phyloP scores from a whole-genome alignment of 2,329 filamentous ascomycete species.

The Penicillium rolfsii region DNA sequence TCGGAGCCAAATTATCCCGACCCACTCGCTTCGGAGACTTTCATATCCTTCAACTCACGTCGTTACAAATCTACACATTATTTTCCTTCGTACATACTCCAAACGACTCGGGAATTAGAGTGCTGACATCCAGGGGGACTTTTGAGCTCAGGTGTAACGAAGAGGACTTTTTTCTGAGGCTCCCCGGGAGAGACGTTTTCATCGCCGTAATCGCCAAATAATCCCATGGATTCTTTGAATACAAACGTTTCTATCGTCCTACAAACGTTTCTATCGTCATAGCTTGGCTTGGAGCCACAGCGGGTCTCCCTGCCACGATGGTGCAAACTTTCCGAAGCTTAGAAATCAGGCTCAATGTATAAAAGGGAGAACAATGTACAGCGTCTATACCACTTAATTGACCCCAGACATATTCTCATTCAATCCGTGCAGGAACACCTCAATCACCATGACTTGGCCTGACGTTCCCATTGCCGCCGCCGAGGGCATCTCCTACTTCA shows the following conservation, averaged over 20 bases:
- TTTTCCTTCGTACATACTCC: not conserved
- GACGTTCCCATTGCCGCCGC: slow-evolving; percentile 44
- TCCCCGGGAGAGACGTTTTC: not conserved
- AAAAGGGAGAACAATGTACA: not conserved
- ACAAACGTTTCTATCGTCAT: not conserved
- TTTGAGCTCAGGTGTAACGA: not conserved
- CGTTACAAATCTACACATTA: too few relatives aligned
- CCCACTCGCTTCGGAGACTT: slow-evolving; percentile 18
- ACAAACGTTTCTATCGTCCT: not conserved
- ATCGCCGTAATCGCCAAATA: not conserved
- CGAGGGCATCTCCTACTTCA: slow-evolving; percentile 47
- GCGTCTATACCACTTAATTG: not conserved
- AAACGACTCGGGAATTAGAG: not conserved
- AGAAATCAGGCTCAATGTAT: slow-evolving; percentile 17
- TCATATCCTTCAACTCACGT: not conserved
- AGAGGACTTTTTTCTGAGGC: not conserved
- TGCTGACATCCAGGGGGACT: slow-evolving; percentile 4
- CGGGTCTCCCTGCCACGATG: not conserved
- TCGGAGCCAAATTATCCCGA: slow-evolving; percentile 18
- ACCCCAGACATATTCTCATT: not conserved
- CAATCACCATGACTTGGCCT: slow-evolving; percentile 30
- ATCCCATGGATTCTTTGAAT: not conserved
- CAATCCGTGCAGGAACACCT: not conserved
- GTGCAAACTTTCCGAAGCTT: slow-evolving; percentile 11
- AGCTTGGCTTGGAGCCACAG: not conserved